phyloP scores from a whole-genome alignment of 805 yeast genomes.

The Kluyveromyces aestuarii region DNA sequence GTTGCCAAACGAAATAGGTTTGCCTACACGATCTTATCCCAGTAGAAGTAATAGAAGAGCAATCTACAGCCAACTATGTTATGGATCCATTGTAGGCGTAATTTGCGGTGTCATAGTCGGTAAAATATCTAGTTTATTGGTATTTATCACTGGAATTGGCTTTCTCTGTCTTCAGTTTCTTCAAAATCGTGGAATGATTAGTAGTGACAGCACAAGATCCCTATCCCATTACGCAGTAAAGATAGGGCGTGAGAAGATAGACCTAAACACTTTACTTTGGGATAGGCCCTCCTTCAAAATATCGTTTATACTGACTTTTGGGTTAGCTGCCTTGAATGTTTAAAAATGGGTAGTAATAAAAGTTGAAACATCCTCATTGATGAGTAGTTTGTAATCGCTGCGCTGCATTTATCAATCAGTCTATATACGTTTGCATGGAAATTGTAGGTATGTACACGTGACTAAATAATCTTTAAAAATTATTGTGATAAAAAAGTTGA shows the following conservation, averaged over 20 bases:
- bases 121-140: conserved; percentile 18
- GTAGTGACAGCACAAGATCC: conserved; percentile 11
- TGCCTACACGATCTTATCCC: conserved; percentile 6
- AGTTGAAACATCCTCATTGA: too few species aligned
- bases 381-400: too few species aligned
- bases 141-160: conserved; percentile 15
- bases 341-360: background rate
- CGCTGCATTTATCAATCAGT: too few species aligned
- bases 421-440: too few species aligned
- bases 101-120: conserved; percentile 20
- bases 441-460: background rate
- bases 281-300: conserved; percentile 18
- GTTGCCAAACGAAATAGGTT: conserved; percentile 9
- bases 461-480: background rate
- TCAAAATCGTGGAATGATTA: conserved; percentile 16
- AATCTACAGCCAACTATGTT: conserved; percentile 20
- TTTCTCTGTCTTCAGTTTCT: conserved; percentile 19
- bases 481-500: too few species aligned
- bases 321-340: conserved; percentile 20
- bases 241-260: conserved; percentile 16
- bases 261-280: conserved; percentile 13
- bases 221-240: conserved; percentile 12
- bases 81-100: conserved; percentile 23
- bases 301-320: conserved; percentile 17
- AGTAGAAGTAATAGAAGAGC: conserved; percentile 8